Evolutionary conservation across 768 basidiomycete genomes (phyloP).

Genomic region (Gloeopeniophorella convolvens): DNA sequence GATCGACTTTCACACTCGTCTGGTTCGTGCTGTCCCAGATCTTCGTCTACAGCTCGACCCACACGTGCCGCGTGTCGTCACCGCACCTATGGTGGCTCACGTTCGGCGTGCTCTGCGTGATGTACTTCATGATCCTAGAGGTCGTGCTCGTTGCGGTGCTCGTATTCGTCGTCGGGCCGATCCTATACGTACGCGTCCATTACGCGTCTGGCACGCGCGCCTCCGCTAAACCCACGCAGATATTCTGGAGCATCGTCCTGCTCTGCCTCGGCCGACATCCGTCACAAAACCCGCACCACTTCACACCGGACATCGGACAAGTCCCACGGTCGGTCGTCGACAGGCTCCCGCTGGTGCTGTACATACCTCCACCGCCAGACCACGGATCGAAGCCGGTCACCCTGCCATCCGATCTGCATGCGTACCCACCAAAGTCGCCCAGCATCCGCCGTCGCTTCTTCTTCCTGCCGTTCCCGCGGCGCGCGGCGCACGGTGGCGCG

Average conservation of each 20-base stretch:
- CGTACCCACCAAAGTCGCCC: slow-evolving; percentile 53
- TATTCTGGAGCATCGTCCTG: slow-evolving; percentile 72
- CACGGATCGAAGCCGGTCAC: slow-evolving; percentile 22
- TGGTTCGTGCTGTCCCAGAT: slow-evolving; percentile 85
- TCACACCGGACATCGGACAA: slow-evolving; percentile 75
- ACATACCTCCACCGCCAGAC: slow-evolving; percentile 72
- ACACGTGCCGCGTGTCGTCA: slow-evolving; percentile 63
- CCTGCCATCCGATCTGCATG: slow-evolving; percentile 31
- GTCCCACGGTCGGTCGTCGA: slow-evolving; percentile 66
- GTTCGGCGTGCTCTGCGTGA: slow-evolving; percentile 72
- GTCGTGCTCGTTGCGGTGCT: slow-evolving; percentile 69
- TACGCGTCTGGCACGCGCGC: neutral
- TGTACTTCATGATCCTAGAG: slow-evolving; percentile 69
- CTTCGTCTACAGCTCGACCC: slow-evolving; percentile 67
- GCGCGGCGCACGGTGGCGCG: slow-evolving; percentile 8
- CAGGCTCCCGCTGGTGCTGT: slow-evolving; percentile 75
- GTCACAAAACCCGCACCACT: slow-evolving; percentile 61
- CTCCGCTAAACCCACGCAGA: slow-evolving; percentile 31
- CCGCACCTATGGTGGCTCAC: slow-evolving; percentile 86
- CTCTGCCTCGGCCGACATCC: slow-evolving; percentile 79
- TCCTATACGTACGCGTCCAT: slow-evolving; percentile 57
- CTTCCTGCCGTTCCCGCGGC: slow-evolving; percentile 34
- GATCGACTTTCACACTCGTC: slow-evolving; percentile 63
- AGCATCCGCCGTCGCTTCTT: slow-evolving; percentile 43
- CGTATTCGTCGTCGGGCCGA: slow-evolving; percentile 72